These are phyloP conservation scores for Ceratocystiopsis minuta DNA, from an alignment of 2,329 filamentous ascomycete species.

Conservation along the genomic window DNA sequence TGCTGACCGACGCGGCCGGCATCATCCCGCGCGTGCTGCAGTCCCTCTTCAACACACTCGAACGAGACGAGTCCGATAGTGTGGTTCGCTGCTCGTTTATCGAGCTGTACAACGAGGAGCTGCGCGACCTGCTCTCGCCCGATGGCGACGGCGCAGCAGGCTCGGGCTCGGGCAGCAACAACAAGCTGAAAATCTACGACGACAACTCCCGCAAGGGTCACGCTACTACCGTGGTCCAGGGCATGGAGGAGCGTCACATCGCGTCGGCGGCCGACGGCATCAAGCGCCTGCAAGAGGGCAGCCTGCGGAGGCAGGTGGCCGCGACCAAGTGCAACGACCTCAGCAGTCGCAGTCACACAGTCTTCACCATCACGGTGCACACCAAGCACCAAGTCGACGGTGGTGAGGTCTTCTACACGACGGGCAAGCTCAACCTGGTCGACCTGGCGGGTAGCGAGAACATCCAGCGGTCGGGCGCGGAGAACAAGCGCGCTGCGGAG, in stretches of 20 bases:
- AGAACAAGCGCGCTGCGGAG: constrained; percentile 93
- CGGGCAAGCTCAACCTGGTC: constrained; percentile 89
- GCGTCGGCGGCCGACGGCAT: constrained; percentile 72
- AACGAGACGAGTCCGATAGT: constrained; percentile 60
- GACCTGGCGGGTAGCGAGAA: constrained; percentile 96
- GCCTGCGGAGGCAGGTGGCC: constrained; percentile 89
- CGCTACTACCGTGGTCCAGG: constrained; percentile 73
- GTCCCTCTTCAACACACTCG: constrained; percentile 69
- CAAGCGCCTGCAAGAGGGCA: constrained; percentile 73
- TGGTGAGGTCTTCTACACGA: constrained; percentile 77
- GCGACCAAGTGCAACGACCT: constrained; percentile 99
- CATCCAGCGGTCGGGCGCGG: constrained; percentile 87
- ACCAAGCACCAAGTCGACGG: constrained; percentile 66
- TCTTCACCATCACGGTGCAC: constrained; percentile 90
- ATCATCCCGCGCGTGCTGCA: constrained; percentile 89
- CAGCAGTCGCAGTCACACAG: constrained; percentile 89
- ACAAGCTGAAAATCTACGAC: constrained; percentile 88
- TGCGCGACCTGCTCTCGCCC: constrained; percentile 68
- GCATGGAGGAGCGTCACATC: constrained; percentile 94
- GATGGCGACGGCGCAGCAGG: constrained; percentile 41
- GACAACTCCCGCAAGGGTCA: constrained; percentile 77
- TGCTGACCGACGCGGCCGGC: constrained; percentile 78
- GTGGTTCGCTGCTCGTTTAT: constrained; percentile 97
- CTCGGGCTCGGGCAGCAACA: not conserved
- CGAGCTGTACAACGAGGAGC: constrained; percentile 93